These are phyloP conservation scores for Clarireedia monteithiana DNA, from an alignment of 2,329 filamentous ascomycete genomes.

Conservation along the genomic window DNA sequence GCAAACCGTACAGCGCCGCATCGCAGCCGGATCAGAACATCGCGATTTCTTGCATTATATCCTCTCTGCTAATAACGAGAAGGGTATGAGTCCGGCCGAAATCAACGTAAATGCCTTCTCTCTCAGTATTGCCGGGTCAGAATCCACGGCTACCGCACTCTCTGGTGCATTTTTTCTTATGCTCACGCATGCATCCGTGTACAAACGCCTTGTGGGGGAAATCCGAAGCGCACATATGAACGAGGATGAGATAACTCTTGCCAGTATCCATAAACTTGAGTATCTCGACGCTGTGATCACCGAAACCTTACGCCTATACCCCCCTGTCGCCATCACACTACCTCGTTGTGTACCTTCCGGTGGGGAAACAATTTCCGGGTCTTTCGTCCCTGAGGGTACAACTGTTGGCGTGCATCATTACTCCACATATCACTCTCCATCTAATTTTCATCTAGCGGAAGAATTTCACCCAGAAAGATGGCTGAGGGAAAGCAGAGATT, in stretches of 20 bases:
- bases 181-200: slow-evolving; percentile 24
- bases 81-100: slow-evolving; percentile 14
- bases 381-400: slow-evolving; percentile 3
- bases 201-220: slow-evolving; percentile 32
- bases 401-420: slow-evolving; percentile 6
- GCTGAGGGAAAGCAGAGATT: slow-evolving; percentile 20
- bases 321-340: slow-evolving; percentile 19
- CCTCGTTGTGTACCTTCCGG: slow-evolving; percentile 15
- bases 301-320: slow-evolving; percentile 36
- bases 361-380: slow-evolving; percentile 15
- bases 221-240: slow-evolving; percentile 32
- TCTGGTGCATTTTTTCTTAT: slow-evolving; percentile 18
- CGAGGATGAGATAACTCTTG: slow-evolving; percentile 33
- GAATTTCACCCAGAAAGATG: slow-evolving; percentile 24
- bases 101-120: slow-evolving; percentile 8
- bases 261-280: slow-evolving; percentile 22
- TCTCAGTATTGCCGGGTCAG: slow-evolving; percentile 16
- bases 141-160: slow-evolving; percentile 17
- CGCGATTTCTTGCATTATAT: slow-evolving; percentile 1
- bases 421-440: neutral
- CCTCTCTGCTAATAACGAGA: slow-evolving; percentile 15
- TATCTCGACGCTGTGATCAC: slow-evolving; percentile 37
- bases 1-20: neutral
- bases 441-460: slow-evolving; percentile 21
- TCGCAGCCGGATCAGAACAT: neutral